phyloP scores from a whole-genome alignment of 2,329 filamentous ascomycete genomes.

The Hymenoscyphus occultus region DNA sequence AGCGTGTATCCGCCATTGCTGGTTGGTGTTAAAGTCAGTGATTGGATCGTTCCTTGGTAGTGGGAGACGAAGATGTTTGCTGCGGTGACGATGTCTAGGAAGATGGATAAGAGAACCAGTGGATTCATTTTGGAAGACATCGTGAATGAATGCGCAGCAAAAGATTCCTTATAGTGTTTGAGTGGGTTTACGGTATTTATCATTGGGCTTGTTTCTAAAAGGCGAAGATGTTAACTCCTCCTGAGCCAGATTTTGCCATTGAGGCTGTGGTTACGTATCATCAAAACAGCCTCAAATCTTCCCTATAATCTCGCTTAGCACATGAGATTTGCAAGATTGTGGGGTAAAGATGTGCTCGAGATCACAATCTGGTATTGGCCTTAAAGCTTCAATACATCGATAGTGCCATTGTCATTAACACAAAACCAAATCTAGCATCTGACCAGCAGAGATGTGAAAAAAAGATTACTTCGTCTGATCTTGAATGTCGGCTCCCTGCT shows the following conservation, averaged over 20 bases:
- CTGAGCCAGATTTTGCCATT: slow-evolving; percentile 8
- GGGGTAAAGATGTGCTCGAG: background rate
- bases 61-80: slow-evolving; percentile 33
- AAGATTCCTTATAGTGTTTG: background rate
- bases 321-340: background rate
- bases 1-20: slow-evolving; percentile 18
- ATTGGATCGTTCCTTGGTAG: slow-evolving; percentile 45
- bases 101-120: slow-evolving; percentile 8
- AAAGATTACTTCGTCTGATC: background rate
- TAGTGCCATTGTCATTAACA: background rate
- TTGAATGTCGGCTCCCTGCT: background rate
- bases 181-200: slow-evolving; percentile 5
- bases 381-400: background rate
- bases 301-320: background rate
- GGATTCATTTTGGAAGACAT: slow-evolving; percentile 12
- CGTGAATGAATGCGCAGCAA: background rate
- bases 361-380: background rate
- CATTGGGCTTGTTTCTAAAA: background rate
- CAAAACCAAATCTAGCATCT: slow-evolving; percentile 1
- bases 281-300: slow-evolving; percentile 16
- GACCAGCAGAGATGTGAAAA: slow-evolving; percentile 4
- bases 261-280: slow-evolving; percentile 5
- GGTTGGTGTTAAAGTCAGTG: slow-evolving; percentile 36
- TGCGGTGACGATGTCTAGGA: slow-evolving; percentile 14
- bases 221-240: background rate